Conservation (phyloP, 1,284 basidiomycete genomes). For the Melampsora americana region DNA sequence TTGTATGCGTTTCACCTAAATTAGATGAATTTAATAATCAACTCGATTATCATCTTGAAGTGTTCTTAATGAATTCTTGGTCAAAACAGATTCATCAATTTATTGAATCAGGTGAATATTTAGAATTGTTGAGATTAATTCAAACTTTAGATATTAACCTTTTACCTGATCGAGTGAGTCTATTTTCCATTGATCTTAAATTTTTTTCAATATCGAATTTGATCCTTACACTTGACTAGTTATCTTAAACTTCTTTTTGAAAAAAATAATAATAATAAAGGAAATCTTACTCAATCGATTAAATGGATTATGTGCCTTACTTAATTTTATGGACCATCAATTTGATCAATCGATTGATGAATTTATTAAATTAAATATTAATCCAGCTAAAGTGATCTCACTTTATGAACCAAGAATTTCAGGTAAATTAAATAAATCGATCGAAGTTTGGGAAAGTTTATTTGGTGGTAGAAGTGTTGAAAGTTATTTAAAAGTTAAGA, state of each 20-base stretch:
- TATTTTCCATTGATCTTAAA: slow-evolving; percentile 34
- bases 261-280: neutral
- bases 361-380: slow-evolving; percentile 82
- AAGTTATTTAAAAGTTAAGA: slow-evolving; percentile 17
- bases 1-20: slow-evolving; percentile 68
- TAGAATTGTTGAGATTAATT: slow-evolving; percentile 75
- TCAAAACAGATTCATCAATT: slow-evolving; percentile 80
- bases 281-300: slow-evolving; percentile 50
- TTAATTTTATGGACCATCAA: slow-evolving; percentile 67
- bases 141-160: slow-evolving; percentile 66
- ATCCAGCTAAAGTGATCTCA: slow-evolving; percentile 88
- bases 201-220: slow-evolving; percentile 9
- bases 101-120: slow-evolving; percentile 67
- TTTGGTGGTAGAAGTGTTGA: slow-evolving; percentile 66
- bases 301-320: slow-evolving; percentile 65
- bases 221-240: slow-evolving; percentile 29
- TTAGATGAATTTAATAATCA: slow-evolving; percentile 64
- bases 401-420: slow-evolving; percentile 78
- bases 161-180: slow-evolving; percentile 66
- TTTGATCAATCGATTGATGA: slow-evolving; percentile 77
- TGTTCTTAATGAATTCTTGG: slow-evolving; percentile 69
- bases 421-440: slow-evolving; percentile 70
- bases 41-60: slow-evolving; percentile 76
- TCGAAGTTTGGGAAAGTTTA: slow-evolving; percentile 70
- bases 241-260: neutral